These are phyloP conservation scores for Salvia sclarea DNA, from an alignment of 305 asterid genomes.

Conservation along the genomic window DNA sequence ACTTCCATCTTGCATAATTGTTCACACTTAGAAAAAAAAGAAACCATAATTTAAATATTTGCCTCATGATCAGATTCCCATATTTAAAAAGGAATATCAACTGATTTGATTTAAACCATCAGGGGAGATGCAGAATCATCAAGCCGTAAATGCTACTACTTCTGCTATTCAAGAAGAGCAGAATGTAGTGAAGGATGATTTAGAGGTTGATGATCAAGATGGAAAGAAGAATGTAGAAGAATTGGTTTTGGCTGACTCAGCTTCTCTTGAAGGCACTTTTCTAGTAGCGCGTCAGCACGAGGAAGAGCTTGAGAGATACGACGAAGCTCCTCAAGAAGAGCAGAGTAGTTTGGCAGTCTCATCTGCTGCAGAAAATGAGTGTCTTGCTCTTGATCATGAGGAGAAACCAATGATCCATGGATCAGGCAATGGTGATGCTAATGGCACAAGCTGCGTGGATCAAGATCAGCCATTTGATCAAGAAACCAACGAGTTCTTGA, in stretches of 20 bases:
- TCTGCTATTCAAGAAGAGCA: slow-evolving; percentile 37
- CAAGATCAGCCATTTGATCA: slow-evolving; percentile 27
- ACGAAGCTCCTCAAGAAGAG: slow-evolving; percentile 29
- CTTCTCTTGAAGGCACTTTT: slow-evolving; percentile 13
- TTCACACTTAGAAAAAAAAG: background rate
- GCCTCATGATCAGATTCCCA: background rate
- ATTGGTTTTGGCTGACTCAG: slow-evolving; percentile 5
- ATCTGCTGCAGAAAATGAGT: slow-evolving; percentile 13
- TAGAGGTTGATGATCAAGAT: slow-evolving; percentile 14
- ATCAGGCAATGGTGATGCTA: slow-evolving; percentile 16
- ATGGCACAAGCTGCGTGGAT: slow-evolving; percentile 15
- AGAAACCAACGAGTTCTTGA: slow-evolving; percentile 23
- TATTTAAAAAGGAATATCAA: background rate
- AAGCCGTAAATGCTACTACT: slow-evolving; percentile 26
- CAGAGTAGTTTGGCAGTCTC: slow-evolving; percentile 3
- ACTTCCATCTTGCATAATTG: slow-evolving; percentile 22
- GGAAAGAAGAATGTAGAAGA: slow-evolving; percentile 15
- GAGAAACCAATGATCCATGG: slow-evolving; percentile 16
- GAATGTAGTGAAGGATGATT: slow-evolving; percentile 14
- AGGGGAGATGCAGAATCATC: slow-evolving; percentile 38
- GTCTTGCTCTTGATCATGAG: slow-evolving; percentile 22
- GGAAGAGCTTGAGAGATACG: slow-evolving; percentile 28
- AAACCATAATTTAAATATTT: no score
- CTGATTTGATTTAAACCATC: background rate
- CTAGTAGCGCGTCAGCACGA: slow-evolving; percentile 5